These are phyloP conservation scores for Thalassiosira ordinaria DNA, from an alignment of 352 stramenopile species.

Conservation along the genomic window DNA sequence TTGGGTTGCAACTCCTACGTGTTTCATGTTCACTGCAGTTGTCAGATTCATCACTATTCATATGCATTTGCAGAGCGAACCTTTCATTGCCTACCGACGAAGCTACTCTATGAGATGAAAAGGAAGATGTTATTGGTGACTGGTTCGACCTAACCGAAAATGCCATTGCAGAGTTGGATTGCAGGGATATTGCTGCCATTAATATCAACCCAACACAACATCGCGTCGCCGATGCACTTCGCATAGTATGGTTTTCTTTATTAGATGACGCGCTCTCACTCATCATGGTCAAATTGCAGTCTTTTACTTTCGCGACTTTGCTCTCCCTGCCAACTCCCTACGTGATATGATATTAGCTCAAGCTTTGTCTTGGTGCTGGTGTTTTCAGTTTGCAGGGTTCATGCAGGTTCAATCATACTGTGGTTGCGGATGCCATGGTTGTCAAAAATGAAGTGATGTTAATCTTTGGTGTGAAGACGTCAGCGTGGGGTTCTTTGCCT, in stretches of 20 bases:
- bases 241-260: slow-evolving; percentile 12
- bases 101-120: slow-evolving; percentile 4
- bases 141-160: slow-evolving; percentile 20
- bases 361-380: too few species aligned
- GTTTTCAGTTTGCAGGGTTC: too few species aligned
- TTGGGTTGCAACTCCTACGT: background rate
- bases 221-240: slow-evolving; percentile 12
- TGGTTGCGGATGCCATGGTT: background rate
- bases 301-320: too few species aligned
- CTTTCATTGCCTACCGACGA: slow-evolving; percentile 7
- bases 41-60: background rate
- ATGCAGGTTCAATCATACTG: background rate
- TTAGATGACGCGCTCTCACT: background rate
- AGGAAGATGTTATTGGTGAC: background rate
- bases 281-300: too few species aligned
- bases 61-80: background rate
- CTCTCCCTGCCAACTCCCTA: too few species aligned
- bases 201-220: slow-evolving; percentile 4
- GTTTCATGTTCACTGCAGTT: slow-evolving; percentile 21
- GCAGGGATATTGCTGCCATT: slow-evolving; percentile 8
- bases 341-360: too few species aligned
- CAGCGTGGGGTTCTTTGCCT: too few species aligned
- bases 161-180: slow-evolving; percentile 8
- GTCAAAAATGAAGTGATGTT: background rate
- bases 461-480: too few species aligned